Evolutionary conservation across 225 moss, liverwort and hornwort species (phyloP).

Genomic region (Polytrichum commune): DNA sequence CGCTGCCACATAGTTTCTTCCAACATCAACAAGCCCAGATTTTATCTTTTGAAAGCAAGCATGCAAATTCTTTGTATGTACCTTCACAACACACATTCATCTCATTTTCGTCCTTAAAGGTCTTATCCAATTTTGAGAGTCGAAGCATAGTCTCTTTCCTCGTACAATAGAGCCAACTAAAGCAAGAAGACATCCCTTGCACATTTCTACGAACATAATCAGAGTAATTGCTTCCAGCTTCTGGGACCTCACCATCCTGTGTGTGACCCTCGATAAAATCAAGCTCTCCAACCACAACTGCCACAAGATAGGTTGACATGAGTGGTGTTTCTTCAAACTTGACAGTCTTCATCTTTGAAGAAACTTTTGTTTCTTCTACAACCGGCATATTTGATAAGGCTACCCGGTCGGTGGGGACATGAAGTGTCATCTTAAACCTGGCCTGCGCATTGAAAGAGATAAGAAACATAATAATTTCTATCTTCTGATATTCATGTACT

Average conservation of each 20-base stretch:
- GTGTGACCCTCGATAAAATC: constrained; percentile 61
- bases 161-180: no score
- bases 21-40: no score
- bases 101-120: no score
- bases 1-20: no score
- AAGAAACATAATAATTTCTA: constrained; percentile 8
- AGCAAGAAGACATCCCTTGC: no score
- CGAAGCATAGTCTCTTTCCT: no score
- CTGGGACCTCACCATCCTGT: constrained; percentile 48
- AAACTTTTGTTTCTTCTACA: constrained; percentile 34
- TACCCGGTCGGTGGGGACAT: constrained; percentile 60
- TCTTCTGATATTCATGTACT: constrained; percentile 6
- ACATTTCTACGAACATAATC: no score
- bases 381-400: constrained; percentile 75
- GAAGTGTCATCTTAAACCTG: constrained; percentile 69
- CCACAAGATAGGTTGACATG: constrained; percentile 75
- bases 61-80: no score
- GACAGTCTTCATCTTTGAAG: constrained; percentile 48
- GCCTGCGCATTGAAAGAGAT: constrained; percentile 43
- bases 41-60: no score
- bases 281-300: constrained; percentile 72
- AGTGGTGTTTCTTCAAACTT: constrained; percentile 69
- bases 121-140: no score
- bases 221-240: background rate
- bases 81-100: no score